These are phyloP conservation scores for Brassica napus DNA, from an alignment of 345 rosid genomes.

Conservation along the genomic window DNA sequence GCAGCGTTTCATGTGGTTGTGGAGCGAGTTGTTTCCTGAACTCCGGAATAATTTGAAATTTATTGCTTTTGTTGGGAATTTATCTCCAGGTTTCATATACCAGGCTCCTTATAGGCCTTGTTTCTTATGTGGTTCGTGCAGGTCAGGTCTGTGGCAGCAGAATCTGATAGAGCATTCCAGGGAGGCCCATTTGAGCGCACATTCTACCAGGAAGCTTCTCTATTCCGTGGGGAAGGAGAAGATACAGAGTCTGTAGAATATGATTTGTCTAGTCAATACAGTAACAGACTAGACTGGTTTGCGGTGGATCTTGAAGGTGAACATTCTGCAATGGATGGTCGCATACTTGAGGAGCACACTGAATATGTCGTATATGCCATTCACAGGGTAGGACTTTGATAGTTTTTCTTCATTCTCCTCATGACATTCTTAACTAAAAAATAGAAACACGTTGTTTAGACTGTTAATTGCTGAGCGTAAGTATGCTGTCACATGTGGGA, in stretches of 20 bases:
- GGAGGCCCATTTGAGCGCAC: constrained; percentile 79
- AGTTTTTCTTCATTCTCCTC: constrained; percentile 31
- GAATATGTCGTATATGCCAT: constrained; percentile 98
- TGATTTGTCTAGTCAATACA: constrained; percentile 63
- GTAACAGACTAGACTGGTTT: constrained; percentile 82
- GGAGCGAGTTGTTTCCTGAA: constrained; percentile 20
- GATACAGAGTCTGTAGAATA: constrained; percentile 45
- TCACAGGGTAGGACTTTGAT: constrained; percentile 66
- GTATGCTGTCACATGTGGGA: neutral
- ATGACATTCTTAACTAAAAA: neutral
- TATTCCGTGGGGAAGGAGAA: constrained; percentile 50
- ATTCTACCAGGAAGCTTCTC: constrained; percentile 68
- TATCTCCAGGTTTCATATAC: constrained; percentile 20
- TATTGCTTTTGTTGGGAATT: neutral
- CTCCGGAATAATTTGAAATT: neutral
- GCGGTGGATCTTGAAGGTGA: constrained; percentile 99
- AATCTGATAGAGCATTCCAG: constrained; percentile 89
- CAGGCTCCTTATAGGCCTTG: neutral
- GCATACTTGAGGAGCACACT: constrained; percentile 90
- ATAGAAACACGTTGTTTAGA: neutral
- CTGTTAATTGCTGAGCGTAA: neutral
- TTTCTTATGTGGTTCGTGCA: constrained; percentile 34
- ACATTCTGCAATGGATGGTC: constrained; percentile 99
- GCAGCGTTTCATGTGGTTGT: constrained; percentile 1
- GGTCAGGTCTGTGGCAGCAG: constrained; percentile 96